phyloP scores from a whole-genome alignment of 805 yeast species.

The Cyberlindnera japonica region DNA sequence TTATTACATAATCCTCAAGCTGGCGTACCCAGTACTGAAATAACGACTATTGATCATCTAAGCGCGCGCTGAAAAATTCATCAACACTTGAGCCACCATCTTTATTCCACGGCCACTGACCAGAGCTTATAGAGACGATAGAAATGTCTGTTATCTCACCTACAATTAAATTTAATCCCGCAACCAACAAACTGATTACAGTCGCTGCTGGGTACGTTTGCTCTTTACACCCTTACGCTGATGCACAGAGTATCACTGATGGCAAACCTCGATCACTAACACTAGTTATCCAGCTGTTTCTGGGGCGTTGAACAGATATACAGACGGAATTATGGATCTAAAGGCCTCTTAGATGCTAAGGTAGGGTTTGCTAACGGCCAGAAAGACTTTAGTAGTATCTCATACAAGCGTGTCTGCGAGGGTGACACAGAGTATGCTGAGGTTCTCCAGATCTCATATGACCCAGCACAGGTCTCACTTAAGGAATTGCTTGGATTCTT shows the following conservation, averaged over 20 bases:
- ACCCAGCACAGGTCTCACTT: conserved; percentile 59
- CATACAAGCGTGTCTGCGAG: conserved; percentile 69
- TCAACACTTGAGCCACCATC: neutral
- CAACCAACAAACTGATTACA: conserved; percentile 51
- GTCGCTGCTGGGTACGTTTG: conserved; percentile 53
- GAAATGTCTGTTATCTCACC: conserved; percentile 32
- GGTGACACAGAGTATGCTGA: conserved; percentile 79
- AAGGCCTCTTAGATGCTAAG: conserved; percentile 67
- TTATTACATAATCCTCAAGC: no score
- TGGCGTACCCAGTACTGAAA: no score
- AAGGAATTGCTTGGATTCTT: conserved; percentile 74
- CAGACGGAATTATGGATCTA: conserved; percentile 60
- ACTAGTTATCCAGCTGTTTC: conserved; percentile 48
- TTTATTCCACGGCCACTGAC: no score
- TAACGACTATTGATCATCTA: no score
- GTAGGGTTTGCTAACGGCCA: conserved; percentile 93
- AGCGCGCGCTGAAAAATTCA: neutral
- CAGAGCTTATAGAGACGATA: no score
- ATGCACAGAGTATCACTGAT: no score
- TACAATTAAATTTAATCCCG: conserved; percentile 37
- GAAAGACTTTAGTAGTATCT: conserved; percentile 35
- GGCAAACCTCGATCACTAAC: conserved; percentile 8
- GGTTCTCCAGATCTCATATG: conserved; percentile 76
- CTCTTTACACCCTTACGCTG: conserved; percentile 15
- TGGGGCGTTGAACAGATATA: conserved; percentile 90